Evolutionary conservation across 805 yeast genomes (phyloP).

Genomic region (Geotrichum ghanense): DNA sequence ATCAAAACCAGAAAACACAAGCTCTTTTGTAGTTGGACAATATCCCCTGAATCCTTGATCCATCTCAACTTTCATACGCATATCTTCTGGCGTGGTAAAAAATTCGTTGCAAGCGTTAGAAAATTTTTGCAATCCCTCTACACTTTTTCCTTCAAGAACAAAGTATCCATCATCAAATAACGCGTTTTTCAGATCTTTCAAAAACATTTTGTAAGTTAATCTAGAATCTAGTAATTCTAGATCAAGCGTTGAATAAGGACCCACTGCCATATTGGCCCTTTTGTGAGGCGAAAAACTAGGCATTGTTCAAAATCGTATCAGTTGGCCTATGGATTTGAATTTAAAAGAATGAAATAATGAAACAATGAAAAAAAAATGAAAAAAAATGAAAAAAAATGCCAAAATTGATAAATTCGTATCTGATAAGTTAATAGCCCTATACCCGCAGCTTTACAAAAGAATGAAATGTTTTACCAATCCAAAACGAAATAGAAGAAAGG

Average conservation of each 20-base stretch:
- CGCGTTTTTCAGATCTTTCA: neutral
- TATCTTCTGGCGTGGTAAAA: neutral
- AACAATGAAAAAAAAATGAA: no score
- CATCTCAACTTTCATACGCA: neutral
- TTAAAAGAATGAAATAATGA: no score
- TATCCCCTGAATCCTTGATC: neutral
- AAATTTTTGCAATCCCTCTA: neutral
- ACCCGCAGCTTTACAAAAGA: no score
- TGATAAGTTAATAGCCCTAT: no score
- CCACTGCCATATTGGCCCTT: neutral
- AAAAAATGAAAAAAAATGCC: no score
- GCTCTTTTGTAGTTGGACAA: neutral
- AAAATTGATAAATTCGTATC: no score
- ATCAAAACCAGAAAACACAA: neutral
- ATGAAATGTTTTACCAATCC: no score
- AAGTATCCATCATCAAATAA: neutral
- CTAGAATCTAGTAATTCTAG: neutral
- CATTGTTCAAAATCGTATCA: no score
- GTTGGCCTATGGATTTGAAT: no score
- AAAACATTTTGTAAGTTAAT: neutral
- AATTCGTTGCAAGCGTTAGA: neutral
- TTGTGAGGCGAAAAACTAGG: neutral
- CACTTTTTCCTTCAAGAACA: neutral
- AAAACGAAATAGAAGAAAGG: no score
- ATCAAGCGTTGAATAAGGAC: neutral